A percentile compares a stretch with the other conserved stretches of the same genome.
Evolutionary conservation across 1,284 basidiomycete genomes (phyloP).

Genomic region (Cryptococcus floricola): DNA sequence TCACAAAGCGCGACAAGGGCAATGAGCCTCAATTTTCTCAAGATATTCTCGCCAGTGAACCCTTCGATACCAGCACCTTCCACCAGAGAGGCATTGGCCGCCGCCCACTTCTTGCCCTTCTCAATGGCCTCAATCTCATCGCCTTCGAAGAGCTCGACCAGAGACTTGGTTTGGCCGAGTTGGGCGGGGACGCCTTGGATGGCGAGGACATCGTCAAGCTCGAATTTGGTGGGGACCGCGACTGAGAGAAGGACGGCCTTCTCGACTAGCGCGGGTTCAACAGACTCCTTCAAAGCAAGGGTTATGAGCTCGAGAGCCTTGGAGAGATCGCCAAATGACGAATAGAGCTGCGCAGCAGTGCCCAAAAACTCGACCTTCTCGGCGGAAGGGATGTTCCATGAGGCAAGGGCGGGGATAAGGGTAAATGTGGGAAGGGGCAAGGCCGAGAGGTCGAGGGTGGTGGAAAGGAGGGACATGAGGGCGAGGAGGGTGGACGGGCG

Average conservation of each 20-base stretch:
- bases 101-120: slow-evolving; percentile 65
- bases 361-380: slow-evolving; percentile 70
- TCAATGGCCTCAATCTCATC: slow-evolving; percentile 67
- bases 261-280: slow-evolving; percentile 32
- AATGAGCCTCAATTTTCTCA: slow-evolving; percentile 76
- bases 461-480: slow-evolving; percentile 60
- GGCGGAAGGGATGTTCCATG: slow-evolving; percentile 67
- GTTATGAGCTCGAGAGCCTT: slow-evolving; percentile 50
- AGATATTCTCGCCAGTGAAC: slow-evolving; percentile 54
- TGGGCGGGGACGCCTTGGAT: slow-evolving; percentile 35
- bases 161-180: slow-evolving; percentile 33
- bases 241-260: slow-evolving; percentile 56
- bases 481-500: slow-evolving; percentile 61
- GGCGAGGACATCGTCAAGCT: slow-evolving; percentile 71
- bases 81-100: slow-evolving; percentile 55
- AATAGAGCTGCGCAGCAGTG: slow-evolving; percentile 61
- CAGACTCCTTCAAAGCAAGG: slow-evolving; percentile 56
- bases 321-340: slow-evolving; percentile 56
- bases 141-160: slow-evolving; percentile 54
- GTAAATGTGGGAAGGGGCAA: slow-evolving; percentile 62
- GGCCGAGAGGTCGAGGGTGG: slow-evolving; percentile 63
- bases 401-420: slow-evolving; percentile 68
- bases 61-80: slow-evolving; percentile 56
- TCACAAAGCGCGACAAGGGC: slow-evolving; percentile 74
- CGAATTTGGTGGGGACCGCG: slow-evolving; percentile 65